Base-by-base conservation (phyloP, 129 eudicot genomes). In the Flaveria brownii region DNA sequence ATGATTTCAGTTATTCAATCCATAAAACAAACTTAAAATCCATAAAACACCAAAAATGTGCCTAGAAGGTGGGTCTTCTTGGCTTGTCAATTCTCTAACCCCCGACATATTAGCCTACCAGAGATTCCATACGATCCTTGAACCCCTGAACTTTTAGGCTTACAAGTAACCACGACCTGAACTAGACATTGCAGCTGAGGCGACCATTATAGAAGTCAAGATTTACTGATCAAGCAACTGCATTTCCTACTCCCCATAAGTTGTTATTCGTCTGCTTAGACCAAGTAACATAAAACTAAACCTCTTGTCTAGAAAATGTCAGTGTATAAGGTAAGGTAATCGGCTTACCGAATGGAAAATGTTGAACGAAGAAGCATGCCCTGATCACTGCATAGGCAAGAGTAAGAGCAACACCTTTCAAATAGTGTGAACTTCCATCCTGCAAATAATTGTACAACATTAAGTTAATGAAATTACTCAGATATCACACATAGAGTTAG, bases 391-490 rank as follows among this genome's bases (percentile, higher is more conserved):
- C 51, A 74, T 89, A 89, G 70, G 82, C 78, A 43, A 89, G 84
- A n/a, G 72, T 47, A 54, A 89, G 95, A 68, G 71, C 84, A 18
- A 78, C 81, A 47, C 95, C 95, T 80, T 89, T 89, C 81, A 89
- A 67, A 84, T 89, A 89, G 68, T 89, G 89, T 68, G 91, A 89
- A 71, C 78, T 82, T 75, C 89, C 95, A 68, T 89, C 95, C 95
- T 89, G 86, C 74, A 69, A 39, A 20, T 22, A 14, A 54, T 14
- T 45, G 28, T 2, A 25, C n/a, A n/a, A n/a, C n/a, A n/a, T n/a
- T n/a, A n/a, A n/a, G n/a, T n/a, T n/a, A n/a, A n/a, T n/a, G n/a
- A n/a, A n/a, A n/a, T n/a, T n/a, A n/a, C n/a, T n/a, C n/a, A n/a
- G n/a, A n/a, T n/a, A n/a, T n/a, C n/a, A n/a, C n/a, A n/a, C n/a